phyloP scores from a whole-genome alignment of 305 asterid species.

The Nicotiana rustica region DNA sequence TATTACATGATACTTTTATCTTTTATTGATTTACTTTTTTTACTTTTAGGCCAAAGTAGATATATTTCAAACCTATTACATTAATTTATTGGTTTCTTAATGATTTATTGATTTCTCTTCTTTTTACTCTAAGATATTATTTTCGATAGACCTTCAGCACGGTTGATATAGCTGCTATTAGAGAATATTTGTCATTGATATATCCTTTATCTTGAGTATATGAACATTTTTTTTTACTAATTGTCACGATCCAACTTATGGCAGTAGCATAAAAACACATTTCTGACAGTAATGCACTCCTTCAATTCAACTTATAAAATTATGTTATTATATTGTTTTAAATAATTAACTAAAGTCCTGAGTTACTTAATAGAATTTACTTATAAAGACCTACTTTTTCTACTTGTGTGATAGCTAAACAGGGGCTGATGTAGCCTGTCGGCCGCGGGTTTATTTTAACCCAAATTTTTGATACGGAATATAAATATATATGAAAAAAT shows the following conservation, averaged over 20 bases:
- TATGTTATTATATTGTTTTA: not conserved
- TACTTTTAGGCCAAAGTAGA: not conserved
- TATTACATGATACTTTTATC: not conserved
- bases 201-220: not conserved
- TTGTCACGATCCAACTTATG: not conserved
- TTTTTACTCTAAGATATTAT: not conserved
- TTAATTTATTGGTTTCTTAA: not conserved
- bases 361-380: not conserved
- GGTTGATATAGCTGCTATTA: not conserved
- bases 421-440: too few species aligned
- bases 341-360: not conserved
- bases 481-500: too few species aligned
- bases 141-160: too few species aligned
- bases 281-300: not conserved
- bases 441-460: too few species aligned
- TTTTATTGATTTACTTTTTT: not conserved
- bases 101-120: not conserved
- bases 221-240: not conserved
- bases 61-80: not conserved
- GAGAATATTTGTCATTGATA: not conserved
- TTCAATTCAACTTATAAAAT: not conserved
- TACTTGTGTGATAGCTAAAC: too few species aligned
- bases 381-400: too few species aligned
- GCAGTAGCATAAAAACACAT: not conserved
- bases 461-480: too few species aligned